Evolutionary conservation across 768 basidiomycete genomes (phyloP).

Genomic region (Termitomyces sp.): DNA sequence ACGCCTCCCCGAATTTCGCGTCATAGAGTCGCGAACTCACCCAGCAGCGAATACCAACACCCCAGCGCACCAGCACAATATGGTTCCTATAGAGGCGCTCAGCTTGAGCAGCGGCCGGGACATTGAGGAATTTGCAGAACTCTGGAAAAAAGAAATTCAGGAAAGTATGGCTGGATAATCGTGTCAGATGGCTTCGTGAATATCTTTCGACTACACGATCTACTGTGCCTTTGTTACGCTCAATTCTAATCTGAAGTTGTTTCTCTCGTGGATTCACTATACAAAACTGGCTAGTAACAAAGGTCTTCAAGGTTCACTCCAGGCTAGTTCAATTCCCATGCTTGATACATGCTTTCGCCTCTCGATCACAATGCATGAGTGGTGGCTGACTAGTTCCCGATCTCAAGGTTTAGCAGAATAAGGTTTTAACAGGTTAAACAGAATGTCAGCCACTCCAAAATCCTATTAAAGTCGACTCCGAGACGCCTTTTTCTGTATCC

Average conservation of each 20-base stretch:
- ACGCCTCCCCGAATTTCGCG: constrained; percentile 40
- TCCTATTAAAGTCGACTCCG: background rate
- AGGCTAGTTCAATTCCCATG: too few relatives aligned
- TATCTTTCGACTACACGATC: background rate
- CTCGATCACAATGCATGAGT: background rate
- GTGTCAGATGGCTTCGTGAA: background rate
- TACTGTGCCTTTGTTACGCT: background rate
- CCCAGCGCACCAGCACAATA: constrained; percentile 79
- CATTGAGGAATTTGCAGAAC: constrained; percentile 66
- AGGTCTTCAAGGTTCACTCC: background rate
- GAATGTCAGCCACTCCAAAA: background rate
- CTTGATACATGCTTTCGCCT: background rate
- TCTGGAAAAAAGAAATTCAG: constrained; percentile 52
- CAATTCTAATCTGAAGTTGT: background rate
- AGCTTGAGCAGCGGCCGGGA: constrained; percentile 66
- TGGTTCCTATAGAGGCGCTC: constrained; percentile 89
- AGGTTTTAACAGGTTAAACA: background rate
- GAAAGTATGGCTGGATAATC: constrained; percentile 18
- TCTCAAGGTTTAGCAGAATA: too few relatives aligned
- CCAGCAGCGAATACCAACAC: constrained; percentile 61
- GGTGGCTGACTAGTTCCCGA: background rate
- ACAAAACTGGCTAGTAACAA: background rate
- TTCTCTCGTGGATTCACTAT: background rate
- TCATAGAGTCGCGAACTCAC: constrained; percentile 72
- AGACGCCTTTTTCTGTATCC: background rate